Percentiles rank a stretch among this genome's conserved stretches.
Evolutionary conservation across 208 protist genomes (phyloP).

Genomic region (Jaenimonas drosophilae): DNA sequence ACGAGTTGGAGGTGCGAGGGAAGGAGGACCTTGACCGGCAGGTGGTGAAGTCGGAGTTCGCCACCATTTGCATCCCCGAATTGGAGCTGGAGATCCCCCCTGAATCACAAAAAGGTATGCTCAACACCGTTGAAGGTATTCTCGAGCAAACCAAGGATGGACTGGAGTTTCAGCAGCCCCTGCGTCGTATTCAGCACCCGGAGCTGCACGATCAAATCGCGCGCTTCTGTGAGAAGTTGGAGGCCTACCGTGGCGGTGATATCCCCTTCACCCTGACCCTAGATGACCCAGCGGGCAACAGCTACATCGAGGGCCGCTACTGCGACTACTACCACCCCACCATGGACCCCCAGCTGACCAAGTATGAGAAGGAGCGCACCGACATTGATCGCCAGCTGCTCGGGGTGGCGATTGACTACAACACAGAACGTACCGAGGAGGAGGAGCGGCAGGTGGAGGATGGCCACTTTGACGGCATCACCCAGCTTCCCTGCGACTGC

Average conservation of each 20-base stretch:
- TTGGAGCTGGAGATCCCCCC: conserved; percentile 91
- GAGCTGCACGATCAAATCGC: conserved; percentile 78
- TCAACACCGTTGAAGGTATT: conserved; percentile 94
- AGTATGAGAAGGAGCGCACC: conserved; percentile 77
- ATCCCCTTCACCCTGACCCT: conserved; percentile 89
- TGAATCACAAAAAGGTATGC: conserved; percentile 74
- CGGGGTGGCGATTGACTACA: conserved; percentile 81
- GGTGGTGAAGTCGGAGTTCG: conserved; percentile 91
- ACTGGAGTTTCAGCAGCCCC: conserved; percentile 61
- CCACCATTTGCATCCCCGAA: conserved; percentile 85
- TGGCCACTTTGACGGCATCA: conserved; percentile 60
- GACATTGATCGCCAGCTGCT: conserved; percentile 84
- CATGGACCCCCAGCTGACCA: conserved; percentile 73
- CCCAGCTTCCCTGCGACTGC: conserved; percentile 61
- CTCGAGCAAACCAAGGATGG: conserved; percentile 73
- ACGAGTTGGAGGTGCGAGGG: conserved; percentile 73
- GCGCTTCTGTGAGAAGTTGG: conserved; percentile 65
- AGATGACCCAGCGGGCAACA: conserved; percentile 90
- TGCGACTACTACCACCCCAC: conserved; percentile 88
- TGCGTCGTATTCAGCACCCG: conserved; percentile 63
- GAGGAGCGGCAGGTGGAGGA: conserved; percentile 73
- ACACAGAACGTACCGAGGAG: conserved; percentile 62
- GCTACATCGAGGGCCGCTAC: conserved; percentile 89
- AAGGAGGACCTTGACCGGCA: conserved; percentile 87
- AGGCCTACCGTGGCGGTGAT: conserved; percentile 40